A percentile compares a stretch with the other conserved stretches of the same genome.
Evolutionary conservation across 2,329 filamentous ascomycete genomes (phyloP).

Genomic region (Pyrenophora graminea): DNA sequence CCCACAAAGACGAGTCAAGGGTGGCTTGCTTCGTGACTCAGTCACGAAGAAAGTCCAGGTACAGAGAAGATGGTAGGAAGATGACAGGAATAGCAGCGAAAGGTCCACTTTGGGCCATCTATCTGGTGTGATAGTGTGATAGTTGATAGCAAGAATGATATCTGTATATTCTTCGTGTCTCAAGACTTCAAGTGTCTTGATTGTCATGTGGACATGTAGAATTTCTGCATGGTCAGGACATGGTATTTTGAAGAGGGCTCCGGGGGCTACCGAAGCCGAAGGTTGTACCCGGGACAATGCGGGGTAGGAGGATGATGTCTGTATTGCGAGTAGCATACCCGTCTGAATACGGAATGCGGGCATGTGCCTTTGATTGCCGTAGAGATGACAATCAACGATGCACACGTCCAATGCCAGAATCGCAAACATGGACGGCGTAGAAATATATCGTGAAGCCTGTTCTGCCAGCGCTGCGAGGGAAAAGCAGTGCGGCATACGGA

Average conservation of each 20-base stretch:
- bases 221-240: too few species aligned
- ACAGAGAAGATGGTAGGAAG: not conserved
- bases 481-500: conserved; percentile 1
- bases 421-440: not conserved
- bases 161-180: conserved; percentile 6
- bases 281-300: not conserved
- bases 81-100: not conserved
- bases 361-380: not conserved
- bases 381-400: not conserved
- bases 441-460: not conserved
- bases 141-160: conserved; percentile 13
- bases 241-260: not conserved
- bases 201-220: not conserved
- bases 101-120: not conserved
- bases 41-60: not conserved
- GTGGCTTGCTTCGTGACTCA: not conserved
- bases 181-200: not conserved
- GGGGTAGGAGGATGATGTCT: conserved; percentile 8
- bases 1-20: not conserved
- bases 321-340: too few species aligned
- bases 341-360: not conserved
- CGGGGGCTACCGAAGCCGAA: conserved; percentile 8
- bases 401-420: not conserved
- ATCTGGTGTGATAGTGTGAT: not conserved
- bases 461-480: not conserved